Evolutionary conservation across 1,284 basidiomycete genomes (phyloP), one percentile per base, ranked within the genome.

Genomic region (Takashimella tepidaria): DNA sequence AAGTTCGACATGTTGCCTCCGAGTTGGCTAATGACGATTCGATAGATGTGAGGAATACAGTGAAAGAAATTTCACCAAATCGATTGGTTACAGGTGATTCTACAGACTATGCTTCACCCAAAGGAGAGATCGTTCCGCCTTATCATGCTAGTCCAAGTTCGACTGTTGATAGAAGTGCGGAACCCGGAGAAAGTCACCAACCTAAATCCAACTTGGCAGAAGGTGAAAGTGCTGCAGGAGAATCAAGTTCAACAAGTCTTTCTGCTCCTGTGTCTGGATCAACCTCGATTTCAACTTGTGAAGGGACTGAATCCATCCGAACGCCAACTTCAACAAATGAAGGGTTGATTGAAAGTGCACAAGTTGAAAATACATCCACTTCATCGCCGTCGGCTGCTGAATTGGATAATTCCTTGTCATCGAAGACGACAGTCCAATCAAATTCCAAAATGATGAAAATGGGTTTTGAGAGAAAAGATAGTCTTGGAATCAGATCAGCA

Each of bases 31-130:
- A 62, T 3, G 74, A 74, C 58, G 66, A 69, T 13, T 47, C 64
- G 3, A 58, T 59, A 10, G 74, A 76, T 48, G 70, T 74, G 4
- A 55, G 70, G 25, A 59, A 73, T 45, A 61, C 64, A 2, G 54
- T 73, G 11, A 45, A 51, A 3, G 51, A 57, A 31, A 59, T 73
- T 41, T 63, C 69, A 24, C 49, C 64, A 24, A 56, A 62, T 23
- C 50, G 56, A 5, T 56, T 67, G 50, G 52, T 19, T 10, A 12
- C 42, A 11, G 41, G 4, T 4, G 23, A 47, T 5, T 13, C 3
- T n/a, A 26, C 46, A 19, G 25, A 19, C 20, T 19, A 23, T 11
- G 46, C 16, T 5, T 24, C 22, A n/a, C 12, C 27, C 11, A 19
- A 31, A 5, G 11, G 6, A 11, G 25, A 19, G 11, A 26, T 26